Percentiles rank a stretch among this genome's conserved stretches.
phyloP scores from a whole-genome alignment of 2,329 filamentous ascomycete species.

The Graphilbum fragrans region DNA sequence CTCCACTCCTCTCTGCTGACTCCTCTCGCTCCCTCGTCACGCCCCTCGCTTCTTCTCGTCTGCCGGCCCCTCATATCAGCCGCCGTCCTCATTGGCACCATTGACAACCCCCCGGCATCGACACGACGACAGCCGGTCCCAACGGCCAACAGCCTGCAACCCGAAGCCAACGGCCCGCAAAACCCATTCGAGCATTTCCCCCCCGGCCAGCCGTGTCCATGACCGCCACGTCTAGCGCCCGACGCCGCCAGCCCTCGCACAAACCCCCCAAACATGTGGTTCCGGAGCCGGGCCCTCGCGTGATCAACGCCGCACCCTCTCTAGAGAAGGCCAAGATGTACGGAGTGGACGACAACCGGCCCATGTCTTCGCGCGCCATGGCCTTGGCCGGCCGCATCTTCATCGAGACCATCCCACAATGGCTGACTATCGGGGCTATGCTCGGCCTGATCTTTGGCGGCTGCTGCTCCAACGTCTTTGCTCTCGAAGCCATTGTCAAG shows the following conservation, averaged over 20 bases:
- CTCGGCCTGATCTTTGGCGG: conserved; percentile 85
- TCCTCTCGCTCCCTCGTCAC: too few relatives aligned
- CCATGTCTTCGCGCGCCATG: conserved; percentile 35
- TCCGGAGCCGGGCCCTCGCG: conserved; percentile 28
- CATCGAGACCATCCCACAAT: conserved; percentile 48
- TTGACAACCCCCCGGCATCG: too few relatives aligned
- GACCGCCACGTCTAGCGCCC: conserved; percentile 26
- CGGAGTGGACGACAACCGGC: conserved; percentile 39
- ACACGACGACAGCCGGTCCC: too few relatives aligned
- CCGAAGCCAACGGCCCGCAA: background rate
- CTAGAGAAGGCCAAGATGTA: conserved; percentile 43
- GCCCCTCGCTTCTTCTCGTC: too few relatives aligned
- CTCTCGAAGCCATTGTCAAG: conserved; percentile 90
- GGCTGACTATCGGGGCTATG: conserved; percentile 55
- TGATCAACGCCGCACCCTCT: conserved; percentile 41
- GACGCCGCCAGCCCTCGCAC: conserved; percentile 32
- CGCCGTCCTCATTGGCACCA: too few relatives aligned
- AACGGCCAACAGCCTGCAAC: background rate
- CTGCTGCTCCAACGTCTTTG: conserved; percentile 61
- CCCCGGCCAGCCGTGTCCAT: conserved; percentile 20
- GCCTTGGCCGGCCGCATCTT: conserved; percentile 39
- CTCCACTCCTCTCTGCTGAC: too few relatives aligned
- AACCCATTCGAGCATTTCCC: background rate
- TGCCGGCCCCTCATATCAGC: too few relatives aligned
- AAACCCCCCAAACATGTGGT: conserved; percentile 27